Base-by-base conservation (phyloP, 2,329 filamentous ascomycete genomes). In the Cladobotryum protrusum region DNA sequence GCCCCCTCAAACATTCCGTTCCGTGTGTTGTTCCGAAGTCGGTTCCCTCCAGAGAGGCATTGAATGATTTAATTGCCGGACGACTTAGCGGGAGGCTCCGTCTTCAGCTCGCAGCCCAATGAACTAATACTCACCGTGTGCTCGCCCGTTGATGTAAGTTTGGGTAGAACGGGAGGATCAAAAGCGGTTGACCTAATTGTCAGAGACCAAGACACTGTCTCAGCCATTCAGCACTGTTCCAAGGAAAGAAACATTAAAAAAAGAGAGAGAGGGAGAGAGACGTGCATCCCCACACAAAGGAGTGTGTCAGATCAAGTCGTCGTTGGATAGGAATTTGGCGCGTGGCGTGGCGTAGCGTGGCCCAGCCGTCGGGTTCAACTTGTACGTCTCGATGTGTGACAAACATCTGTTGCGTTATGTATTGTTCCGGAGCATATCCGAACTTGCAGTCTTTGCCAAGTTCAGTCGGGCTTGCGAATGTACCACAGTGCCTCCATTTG, bases 381-480 rank as follows among this genome's bases (percentile, higher is more conserved):
- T 29, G 24, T 29, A 29, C 24, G 24, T 8, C 24, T 29, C 24
- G 7, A 6, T 29, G 24, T 29, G 24, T 8, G 24, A 29, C 24
- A 29, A 29, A 29, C 24, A 9, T 29, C 24, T 12, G 40, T 40
- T 35, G 37, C 34, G 39, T 24, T 35, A 34, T 20, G 33, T 41
- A n/a, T 19, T 43, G 20, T 47, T 33, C 44, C 43, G 37, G 15
- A 34, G 43, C 15, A 42, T 19, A 18, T 18, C 19, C 40, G 43
- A 24, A 37, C 17, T n/a, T 34, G 15, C 18, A 32, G 37, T 42
- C 40, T 57, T 64, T 64, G 57, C 65, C 64, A 59, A 65, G 60
- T 64, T 48, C 47, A 66, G 65, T 54, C 57, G 59, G 53, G 54
- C 61, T 68, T 68, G 65, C 64, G 64, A 67, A 53, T 51, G 43